Percentiles rank a stretch among this genome's conserved stretches.
These are phyloP conservation scores for Cryphonectria radicalis DNA, from an alignment of 2,329 filamentous ascomycete species.

Conservation along the genomic window DNA sequence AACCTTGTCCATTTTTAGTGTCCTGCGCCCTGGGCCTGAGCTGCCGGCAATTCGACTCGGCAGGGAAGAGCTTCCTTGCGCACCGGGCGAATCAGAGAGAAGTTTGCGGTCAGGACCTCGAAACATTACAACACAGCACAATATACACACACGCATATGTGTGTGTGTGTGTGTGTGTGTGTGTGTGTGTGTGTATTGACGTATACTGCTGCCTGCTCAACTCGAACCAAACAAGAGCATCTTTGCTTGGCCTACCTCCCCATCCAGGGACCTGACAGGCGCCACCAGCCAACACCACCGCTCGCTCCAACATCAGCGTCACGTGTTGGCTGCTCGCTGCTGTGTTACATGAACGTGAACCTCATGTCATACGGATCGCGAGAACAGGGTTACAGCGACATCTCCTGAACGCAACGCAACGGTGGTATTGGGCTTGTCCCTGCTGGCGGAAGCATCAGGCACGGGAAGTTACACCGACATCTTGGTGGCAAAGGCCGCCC, in stretches of 20 bases:
- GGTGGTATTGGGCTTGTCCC: background rate
- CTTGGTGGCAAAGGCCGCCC: background rate
- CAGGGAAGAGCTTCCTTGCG: background rate
- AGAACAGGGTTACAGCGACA: background rate
- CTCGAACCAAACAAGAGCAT: background rate
- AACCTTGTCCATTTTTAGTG: background rate
- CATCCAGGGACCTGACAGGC: background rate
- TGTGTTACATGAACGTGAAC: background rate
- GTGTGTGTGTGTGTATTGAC: background rate
- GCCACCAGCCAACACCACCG: background rate
- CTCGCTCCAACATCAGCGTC: background rate
- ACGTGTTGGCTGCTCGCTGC: background rate
- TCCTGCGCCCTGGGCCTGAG: background rate
- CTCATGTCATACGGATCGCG: background rate
- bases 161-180: background rate
- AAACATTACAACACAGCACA: background rate
- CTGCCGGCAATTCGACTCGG: background rate
- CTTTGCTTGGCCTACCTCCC: too few species aligned
- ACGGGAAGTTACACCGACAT: background rate
- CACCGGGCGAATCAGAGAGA: background rate
- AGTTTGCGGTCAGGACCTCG: background rate
- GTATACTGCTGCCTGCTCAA: background rate
- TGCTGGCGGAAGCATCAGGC: conserved; percentile 9
- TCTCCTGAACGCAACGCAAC: background rate
- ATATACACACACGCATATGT: background rate